Percentiles rank a stretch among this genome's conserved stretches.
Conservation (phyloP, 2,329 filamentous ascomycete species). For the Metarhizium sp. region DNA sequence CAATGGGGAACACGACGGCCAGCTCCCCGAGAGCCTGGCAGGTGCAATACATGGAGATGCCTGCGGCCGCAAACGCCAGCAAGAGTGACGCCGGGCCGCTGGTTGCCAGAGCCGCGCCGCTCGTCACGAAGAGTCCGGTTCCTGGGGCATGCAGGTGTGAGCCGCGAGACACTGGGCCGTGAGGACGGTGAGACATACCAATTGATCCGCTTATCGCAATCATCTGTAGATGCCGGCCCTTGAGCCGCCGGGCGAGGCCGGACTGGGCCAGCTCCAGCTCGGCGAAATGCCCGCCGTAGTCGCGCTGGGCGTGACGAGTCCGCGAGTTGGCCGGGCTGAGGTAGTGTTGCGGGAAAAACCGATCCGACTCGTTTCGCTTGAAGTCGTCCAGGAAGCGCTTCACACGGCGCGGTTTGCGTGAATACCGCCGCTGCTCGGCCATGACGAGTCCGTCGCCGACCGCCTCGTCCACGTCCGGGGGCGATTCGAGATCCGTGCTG, state of each 20-base stretch:
- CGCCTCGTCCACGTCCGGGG: no score
- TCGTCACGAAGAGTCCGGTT: constrained; percentile 80
- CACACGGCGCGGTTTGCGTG: not conserved
- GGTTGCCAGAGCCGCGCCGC: constrained; percentile 56
- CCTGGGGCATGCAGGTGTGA: constrained; percentile 31
- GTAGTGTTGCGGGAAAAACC: constrained; percentile 35
- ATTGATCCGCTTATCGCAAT: constrained; percentile 93
- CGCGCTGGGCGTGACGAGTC: constrained; percentile 30
- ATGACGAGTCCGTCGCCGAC: no score
- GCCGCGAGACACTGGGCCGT: not conserved
- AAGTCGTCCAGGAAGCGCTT: constrained; percentile 49
- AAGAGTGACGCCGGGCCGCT: constrained; percentile 73
- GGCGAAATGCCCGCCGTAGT: constrained; percentile 46
- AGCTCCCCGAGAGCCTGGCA: constrained; percentile 88
- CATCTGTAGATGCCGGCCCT: constrained; percentile 87
- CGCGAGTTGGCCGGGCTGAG: constrained; percentile 23
- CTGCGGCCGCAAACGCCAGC: constrained; percentile 67
- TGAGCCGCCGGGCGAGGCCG: constrained; percentile 65
- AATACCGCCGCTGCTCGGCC: not conserved
- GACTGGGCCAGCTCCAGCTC: constrained; percentile 68
- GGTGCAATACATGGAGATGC: constrained; percentile 82
- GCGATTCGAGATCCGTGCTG: no score
- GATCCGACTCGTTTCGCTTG: constrained; percentile 46
- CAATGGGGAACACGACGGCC: constrained; percentile 81
- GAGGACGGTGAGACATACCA: constrained; percentile 34